phyloP scores from a whole-genome alignment of 169 alveolate genomes.

The Besnoitia besnoiti region DNA sequence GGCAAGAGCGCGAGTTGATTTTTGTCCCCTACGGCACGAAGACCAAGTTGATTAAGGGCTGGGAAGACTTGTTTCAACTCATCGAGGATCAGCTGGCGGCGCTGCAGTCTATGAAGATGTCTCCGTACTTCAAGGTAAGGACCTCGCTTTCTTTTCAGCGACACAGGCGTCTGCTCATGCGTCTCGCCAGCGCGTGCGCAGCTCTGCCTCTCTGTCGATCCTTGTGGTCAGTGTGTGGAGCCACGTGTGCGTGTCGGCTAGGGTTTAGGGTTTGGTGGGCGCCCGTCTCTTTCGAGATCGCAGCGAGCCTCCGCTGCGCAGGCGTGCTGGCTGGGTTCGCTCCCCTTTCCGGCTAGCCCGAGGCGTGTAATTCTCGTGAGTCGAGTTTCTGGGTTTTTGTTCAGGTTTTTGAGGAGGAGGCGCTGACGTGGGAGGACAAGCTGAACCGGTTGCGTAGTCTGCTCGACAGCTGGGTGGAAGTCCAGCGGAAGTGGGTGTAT shows the following conservation, averaged over 20 bases:
- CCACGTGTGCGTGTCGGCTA: background rate
- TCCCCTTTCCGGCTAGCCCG: background rate
- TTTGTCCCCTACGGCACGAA: conserved; percentile 90
- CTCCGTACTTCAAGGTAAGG: conserved; percentile 93
- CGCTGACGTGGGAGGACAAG: conserved; percentile 95
- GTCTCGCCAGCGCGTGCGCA: background rate
- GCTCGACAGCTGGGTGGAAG: conserved; percentile 97
- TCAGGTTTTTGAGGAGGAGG: conserved; percentile 93
- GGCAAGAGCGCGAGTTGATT: conserved; percentile 90
- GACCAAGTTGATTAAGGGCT: conserved; percentile 94
- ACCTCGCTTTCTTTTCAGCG: conserved; percentile 77
- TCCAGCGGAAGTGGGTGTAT: conserved; percentile 97
- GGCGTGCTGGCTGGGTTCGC: background rate
- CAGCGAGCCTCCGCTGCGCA: background rate
- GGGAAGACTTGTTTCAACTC: conserved; percentile 96
- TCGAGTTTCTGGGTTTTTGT: conserved; percentile 77
- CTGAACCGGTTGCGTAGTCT: conserved; percentile 90
- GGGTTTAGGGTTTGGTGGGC: background rate
- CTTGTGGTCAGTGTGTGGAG: background rate
- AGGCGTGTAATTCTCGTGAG: background rate
- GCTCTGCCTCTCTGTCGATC: background rate
- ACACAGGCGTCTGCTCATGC: background rate
- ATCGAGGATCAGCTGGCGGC: conserved; percentile 96
- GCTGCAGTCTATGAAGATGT: conserved; percentile 94
- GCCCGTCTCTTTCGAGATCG: background rate